These are phyloP conservation scores for Tetramitus jugosus DNA, from an alignment of 208 protist genomes.

Conservation along the genomic window DNA sequence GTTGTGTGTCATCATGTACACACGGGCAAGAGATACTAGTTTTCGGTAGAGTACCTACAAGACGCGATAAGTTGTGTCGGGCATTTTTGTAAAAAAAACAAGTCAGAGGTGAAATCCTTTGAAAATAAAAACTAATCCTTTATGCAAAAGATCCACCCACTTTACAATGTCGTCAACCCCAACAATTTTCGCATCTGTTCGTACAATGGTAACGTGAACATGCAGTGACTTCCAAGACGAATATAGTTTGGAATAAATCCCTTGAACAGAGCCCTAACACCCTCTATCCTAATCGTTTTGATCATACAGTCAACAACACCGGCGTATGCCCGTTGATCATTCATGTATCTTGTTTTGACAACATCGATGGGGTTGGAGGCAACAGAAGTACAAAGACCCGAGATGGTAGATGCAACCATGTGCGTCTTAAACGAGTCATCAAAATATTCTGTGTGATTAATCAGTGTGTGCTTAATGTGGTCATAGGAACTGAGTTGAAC, in stretches of 20 bases:
- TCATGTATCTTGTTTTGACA: conserved; percentile 8
- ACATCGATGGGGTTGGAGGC: conserved; percentile 2
- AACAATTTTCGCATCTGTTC: conserved; percentile 9
- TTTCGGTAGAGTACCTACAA: no score
- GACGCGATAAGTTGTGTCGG: no score
- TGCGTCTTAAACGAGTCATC: conserved; percentile 2
- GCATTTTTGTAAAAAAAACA: no score
- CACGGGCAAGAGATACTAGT: no score
- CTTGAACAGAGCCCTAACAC: background rate
- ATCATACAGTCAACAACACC: conserved; percentile 12
- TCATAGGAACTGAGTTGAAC: conserved; percentile 31
- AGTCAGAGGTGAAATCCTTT: no score
- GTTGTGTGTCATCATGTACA: no score
- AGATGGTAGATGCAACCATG: background rate
- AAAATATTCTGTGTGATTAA: background rate
- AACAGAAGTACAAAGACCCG: background rate
- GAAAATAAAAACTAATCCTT: no score
- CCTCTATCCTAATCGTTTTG: conserved; percentile 10
- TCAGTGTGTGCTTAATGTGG: conserved; percentile 12
- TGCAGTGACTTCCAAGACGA: background rate
- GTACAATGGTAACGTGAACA: background rate
- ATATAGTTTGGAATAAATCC: conserved; percentile 25
- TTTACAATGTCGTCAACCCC: conserved; percentile 11
- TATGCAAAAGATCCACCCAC: no score
- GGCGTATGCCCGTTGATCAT: background rate